Conservation (phyloP, 2,329 filamentous ascomycete genomes). For the Ilyonectria sp. region DNA sequence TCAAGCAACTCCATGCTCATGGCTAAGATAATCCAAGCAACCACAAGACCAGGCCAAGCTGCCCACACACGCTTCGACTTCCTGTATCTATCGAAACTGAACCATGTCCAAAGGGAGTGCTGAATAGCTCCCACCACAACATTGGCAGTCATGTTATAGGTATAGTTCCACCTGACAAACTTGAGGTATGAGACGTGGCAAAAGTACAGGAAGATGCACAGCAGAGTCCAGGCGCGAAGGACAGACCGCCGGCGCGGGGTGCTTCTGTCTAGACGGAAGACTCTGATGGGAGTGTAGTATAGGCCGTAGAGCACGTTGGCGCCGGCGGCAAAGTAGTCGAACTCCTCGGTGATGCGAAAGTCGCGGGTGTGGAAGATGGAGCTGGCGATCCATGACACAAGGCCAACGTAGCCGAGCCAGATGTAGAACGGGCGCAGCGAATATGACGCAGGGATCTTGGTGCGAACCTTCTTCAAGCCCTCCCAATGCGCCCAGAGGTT, state of each 20-base stretch:
- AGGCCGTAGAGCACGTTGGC: slow-evolving; percentile 92
- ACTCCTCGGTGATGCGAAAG: slow-evolving; percentile 87
- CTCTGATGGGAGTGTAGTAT: slow-evolving; percentile 85
- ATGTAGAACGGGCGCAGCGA: slow-evolving; percentile 86
- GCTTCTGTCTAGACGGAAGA: slow-evolving; percentile 83
- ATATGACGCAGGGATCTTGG: slow-evolving; percentile 80
- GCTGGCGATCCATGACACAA: slow-evolving; percentile 89
- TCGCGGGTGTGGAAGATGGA: slow-evolving; percentile 95
- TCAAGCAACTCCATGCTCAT: slow-evolving; percentile 98
- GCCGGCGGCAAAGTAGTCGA: slow-evolving; percentile 96
- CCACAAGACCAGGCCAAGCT: slow-evolving; percentile 90
- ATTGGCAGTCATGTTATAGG: slow-evolving; percentile 98
- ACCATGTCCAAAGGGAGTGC: slow-evolving; percentile 89
- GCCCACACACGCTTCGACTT: slow-evolving; percentile 84
- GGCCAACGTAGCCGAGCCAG: slow-evolving; percentile 83
- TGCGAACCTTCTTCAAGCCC: slow-evolving; percentile 80
- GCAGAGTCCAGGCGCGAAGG: slow-evolving; percentile 80
- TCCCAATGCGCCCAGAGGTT: slow-evolving; percentile 90
- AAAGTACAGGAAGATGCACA: slow-evolving; percentile 80
- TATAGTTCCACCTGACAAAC: slow-evolving; percentile 92
- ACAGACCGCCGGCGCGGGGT: slow-evolving; percentile 62
- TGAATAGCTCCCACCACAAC: slow-evolving; percentile 84
- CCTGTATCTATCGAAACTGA: slow-evolving; percentile 82
- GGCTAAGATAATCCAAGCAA: slow-evolving; percentile 90
- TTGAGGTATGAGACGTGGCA: slow-evolving; percentile 88